Evolutionary conservation across 139 green algal species (phyloP), one percentile per base, ranked within the genome.

Genomic region (Micractinium sp.): DNA sequence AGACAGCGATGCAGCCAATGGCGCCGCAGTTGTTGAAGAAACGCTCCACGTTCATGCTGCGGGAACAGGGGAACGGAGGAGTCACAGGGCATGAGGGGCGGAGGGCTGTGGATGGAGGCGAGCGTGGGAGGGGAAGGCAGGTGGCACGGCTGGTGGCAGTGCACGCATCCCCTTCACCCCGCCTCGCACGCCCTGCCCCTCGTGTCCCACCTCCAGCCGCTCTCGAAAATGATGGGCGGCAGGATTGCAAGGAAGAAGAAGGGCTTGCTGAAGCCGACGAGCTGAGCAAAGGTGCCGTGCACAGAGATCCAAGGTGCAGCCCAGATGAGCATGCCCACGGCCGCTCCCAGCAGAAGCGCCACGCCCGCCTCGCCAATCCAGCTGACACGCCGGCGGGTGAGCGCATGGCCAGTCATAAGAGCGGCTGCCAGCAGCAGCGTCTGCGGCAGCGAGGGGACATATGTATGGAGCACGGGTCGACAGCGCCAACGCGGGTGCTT

Each of bases 161-260:
- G 15, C 36, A 13, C 69, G 12, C 20, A 35, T 33, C 3, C 25
- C 69, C 25, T 19, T 13, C 69, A 27, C 25, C 2, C 69, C 25
- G 23, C 12, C 25, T 33, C 3, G 27, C 20, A 33, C 36, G 69
- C 20, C 69, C 25, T 4, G 25, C 27, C 69, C 27, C 18, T 23
- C 25, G 1, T 35, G 69, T 15, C 74, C 20, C 74, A 73, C n/a
- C 47, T 74, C n/a, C 93, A 96, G 19, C 94, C 94, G 4, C 93
- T 89, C 20, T 91, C 89, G 87, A 96, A 96, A 31, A 97, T 94
- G 82, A 97, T 97, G 60, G 95, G 94, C 18, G 94, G 94, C n/a
- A 97, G 90, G 0, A 97, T 87, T 47, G 83, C 86, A 35, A 94
- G 91, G 56, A 97, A 92, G 75, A 92, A 93, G 75, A 93, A 74